Evolutionary conservation across 202 grass and related monocot genomes (phyloP), one percentile per base, ranked within the genome.

Genomic region (Elaeis oleifera): DNA sequence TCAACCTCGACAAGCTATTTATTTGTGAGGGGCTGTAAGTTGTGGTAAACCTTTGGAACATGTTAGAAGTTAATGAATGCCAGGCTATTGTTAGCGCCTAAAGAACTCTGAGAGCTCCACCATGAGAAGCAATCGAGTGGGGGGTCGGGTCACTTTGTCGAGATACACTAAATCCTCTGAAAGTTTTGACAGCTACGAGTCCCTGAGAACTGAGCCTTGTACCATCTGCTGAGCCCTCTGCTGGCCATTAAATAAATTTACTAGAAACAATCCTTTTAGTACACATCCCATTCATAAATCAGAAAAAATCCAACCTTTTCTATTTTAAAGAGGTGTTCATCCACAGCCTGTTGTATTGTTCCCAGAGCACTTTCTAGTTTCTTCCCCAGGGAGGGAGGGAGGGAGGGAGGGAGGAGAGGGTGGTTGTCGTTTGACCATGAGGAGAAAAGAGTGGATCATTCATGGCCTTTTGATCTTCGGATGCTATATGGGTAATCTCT

Each of bases 371-470:
- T 16, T 58, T 39, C 55, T 71, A 36, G 54, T 52, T 8, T 27
- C 60, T 8, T 68, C 54, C 2, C 18, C 16, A 72, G 1, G 63
- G 28, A 59, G 18, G 69, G 61, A 49, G n/a, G 26, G 27, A 69
- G 25, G 31, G 49, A 73, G 44, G 58, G 24, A 24, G 26, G 4
- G 26, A 27, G 26, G 4, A 5, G 26, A 0, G 4, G 4, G 3
- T 27, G 26, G 26, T 27, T 27, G 26, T 25, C 1, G 24, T 25
- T 17, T 58, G 58, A 54, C 67, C 78, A 92, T 92, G 89, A 85
- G 85, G 79, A 85, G 56, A 24, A 78, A 74, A 72, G 68, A 72
- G 36, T 54, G 67, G 72, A 80, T 85, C 78, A 57, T 83, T 61
- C 67, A 83, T 14, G 53, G 64, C 54, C 32, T 85, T 75, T 59